Conservation (phyloP, 2,329 filamentous ascomycete genomes). For the Alternaria sp. region DNA sequence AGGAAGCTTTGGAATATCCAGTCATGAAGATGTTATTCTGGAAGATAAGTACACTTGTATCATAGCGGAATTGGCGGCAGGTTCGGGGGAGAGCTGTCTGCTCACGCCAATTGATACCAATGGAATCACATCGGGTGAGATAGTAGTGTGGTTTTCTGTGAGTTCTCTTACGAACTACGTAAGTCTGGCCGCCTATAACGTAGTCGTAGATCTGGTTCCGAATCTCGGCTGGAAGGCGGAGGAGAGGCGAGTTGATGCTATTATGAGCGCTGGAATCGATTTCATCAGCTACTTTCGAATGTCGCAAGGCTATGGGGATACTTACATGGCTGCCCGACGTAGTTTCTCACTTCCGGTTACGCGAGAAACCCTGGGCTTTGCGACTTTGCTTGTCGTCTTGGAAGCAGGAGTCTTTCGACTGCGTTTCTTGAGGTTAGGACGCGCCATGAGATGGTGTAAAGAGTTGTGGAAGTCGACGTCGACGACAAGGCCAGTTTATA, state of each 20-base stretch:
- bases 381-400: neutral
- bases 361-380: neutral
- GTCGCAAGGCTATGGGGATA: too few relatives aligned
- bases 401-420: neutral
- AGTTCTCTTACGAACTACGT: neutral
- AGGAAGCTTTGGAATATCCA: neutral
- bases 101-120: neutral
- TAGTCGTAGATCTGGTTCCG: conserved; percentile 23
- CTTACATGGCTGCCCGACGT: neutral
- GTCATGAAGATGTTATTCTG: neutral
- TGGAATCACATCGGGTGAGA: neutral
- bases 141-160: neutral
- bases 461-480: neutral
- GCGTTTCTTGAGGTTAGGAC: neutral
- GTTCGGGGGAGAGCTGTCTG: neutral
- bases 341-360: neutral
- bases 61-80: neutral
- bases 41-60: neutral
- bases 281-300: neutral
- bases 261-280: neutral
- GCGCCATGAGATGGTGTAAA: neutral
- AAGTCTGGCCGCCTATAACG: conserved; percentile 7
- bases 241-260: conserved; percentile 7
- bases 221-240: conserved; percentile 20
- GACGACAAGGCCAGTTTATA: neutral